Evolutionary conservation across 2,329 filamentous ascomycete genomes (phyloP).

Genomic region (Fusarium torulosum): DNA sequence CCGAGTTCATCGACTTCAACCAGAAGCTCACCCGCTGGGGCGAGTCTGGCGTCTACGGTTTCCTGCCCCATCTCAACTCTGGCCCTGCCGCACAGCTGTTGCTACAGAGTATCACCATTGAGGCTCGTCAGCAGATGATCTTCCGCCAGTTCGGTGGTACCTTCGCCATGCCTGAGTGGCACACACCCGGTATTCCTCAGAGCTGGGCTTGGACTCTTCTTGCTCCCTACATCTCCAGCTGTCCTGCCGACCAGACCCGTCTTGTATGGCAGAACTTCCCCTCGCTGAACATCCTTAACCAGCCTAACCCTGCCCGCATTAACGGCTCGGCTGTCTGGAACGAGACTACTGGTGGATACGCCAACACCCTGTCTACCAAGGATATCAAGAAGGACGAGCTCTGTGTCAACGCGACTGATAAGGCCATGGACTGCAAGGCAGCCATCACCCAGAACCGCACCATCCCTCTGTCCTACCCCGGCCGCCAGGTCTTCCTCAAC

Average conservation of each 20-base stretch:
- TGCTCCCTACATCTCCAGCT: conserved; percentile 83
- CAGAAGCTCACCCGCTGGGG: conserved; percentile 88
- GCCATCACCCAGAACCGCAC: conserved; percentile 77
- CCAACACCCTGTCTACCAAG: conserved; percentile 65
- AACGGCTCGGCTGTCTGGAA: conserved; percentile 72
- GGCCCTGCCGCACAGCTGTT: conserved; percentile 80
- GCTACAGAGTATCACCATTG: conserved; percentile 80
- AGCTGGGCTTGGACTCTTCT: conserved; percentile 87
- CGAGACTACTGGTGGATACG: conserved; percentile 72
- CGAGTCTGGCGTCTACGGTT: conserved; percentile 84
- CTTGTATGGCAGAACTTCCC: conserved; percentile 90
- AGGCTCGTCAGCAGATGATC: conserved; percentile 85
- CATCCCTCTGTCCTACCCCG: conserved; percentile 79
- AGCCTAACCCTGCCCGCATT: conserved; percentile 78
- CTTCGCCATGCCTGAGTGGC: conserved; percentile 87
- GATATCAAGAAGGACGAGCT: conserved; percentile 59
- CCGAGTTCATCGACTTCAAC: conserved; percentile 84
- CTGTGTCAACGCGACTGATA: conserved; percentile 69
- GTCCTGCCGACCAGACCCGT: conserved; percentile 78
- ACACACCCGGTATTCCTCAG: conserved; percentile 82
- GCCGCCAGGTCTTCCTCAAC: conserved; percentile 75
- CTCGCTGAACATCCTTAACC: conserved; percentile 76
- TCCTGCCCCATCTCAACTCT: conserved; percentile 81
- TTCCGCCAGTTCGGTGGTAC: conserved; percentile 86
- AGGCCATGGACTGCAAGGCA: conserved; percentile 70